phyloP scores from a whole-genome alignment of 2,329 filamentous ascomycete genomes.

The Claviceps spartinae region DNA sequence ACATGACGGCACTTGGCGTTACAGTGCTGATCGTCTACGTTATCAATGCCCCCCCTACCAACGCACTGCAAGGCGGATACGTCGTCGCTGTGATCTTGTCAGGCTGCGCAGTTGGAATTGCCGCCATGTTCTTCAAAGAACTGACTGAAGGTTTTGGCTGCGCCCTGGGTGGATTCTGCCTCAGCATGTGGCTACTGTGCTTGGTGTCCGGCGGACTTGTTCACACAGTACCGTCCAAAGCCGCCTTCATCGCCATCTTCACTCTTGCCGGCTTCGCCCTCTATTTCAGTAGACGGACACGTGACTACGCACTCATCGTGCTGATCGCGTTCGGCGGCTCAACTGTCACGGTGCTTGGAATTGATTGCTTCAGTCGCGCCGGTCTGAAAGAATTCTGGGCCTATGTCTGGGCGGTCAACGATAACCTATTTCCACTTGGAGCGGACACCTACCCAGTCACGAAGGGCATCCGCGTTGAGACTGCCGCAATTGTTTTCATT shows the following conservation, averaged over 20 bases:
- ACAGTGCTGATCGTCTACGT: conserved; percentile 79
- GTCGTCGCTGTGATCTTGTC: conserved; percentile 65
- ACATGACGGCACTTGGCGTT: conserved; percentile 58
- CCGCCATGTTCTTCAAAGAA: conserved; percentile 68
- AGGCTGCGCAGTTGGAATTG: conserved; percentile 58
- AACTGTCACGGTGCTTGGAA: conserved; percentile 65
- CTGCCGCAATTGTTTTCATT: conserved; percentile 63
- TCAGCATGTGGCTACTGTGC: conserved; percentile 83
- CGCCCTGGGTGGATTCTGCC: conserved; percentile 70
- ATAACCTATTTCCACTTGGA: conserved; percentile 62
- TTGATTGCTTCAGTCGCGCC: conserved; percentile 83
- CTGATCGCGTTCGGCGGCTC: conserved; percentile 71
- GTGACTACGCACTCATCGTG: conserved; percentile 63
- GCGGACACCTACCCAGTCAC: conserved; percentile 74
- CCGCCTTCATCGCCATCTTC: conserved; percentile 64
- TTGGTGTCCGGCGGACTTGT: conserved; percentile 66
- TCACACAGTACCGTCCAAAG: conserved; percentile 44
- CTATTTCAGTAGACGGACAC: conserved; percentile 66
- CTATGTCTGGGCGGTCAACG: conserved; percentile 77
- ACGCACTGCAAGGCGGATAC: conserved; percentile 74
- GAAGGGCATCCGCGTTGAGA: conserved; percentile 72
- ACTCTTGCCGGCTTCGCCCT: conserved; percentile 54
- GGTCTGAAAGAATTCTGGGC: conserved; percentile 94
- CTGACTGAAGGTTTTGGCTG: conserved; percentile 72
- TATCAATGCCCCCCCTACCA: conserved; percentile 62